phyloP scores from a whole-genome alignment of 192 early-diverging fungal genomes.

The Jimgerdemannia lactiflua region DNA sequence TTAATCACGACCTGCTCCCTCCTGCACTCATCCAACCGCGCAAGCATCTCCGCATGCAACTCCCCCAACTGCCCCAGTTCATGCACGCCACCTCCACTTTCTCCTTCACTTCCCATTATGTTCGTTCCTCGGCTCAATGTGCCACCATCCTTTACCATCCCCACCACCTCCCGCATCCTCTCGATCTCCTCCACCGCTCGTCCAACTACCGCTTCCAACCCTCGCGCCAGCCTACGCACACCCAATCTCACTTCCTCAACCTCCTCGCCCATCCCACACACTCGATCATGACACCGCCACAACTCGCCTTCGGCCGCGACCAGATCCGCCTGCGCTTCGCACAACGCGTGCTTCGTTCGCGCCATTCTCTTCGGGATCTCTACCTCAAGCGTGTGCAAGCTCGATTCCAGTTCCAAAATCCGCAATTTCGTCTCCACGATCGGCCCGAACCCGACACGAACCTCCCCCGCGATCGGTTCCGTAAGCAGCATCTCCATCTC shows the following conservation, averaged over 20 bases:
- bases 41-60: slow-evolving; percentile 36
- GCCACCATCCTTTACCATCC: slow-evolving; percentile 36
- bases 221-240: slow-evolving; percentile 37
- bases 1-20: slow-evolving; percentile 43
- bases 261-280: slow-evolving; percentile 40
- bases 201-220: slow-evolving; percentile 43
- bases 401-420: slow-evolving; percentile 37
- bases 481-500: slow-evolving; percentile 3
- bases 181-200: slow-evolving; percentile 46
- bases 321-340: slow-evolving; percentile 36
- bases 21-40: slow-evolving; percentile 42
- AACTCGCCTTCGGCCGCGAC: slow-evolving; percentile 38
- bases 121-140: slow-evolving; percentile 10
- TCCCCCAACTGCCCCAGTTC: slow-evolving; percentile 44
- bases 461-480: neutral
- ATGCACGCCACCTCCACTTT: slow-evolving; percentile 24
- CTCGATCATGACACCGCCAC: slow-evolving; percentile 33
- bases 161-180: slow-evolving; percentile 52
- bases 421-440: slow-evolving; percentile 34
- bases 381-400: slow-evolving; percentile 38
- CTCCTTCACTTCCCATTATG: slow-evolving; percentile 10
- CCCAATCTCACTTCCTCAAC: slow-evolving; percentile 41
- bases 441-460: no score
- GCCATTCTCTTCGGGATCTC: slow-evolving; percentile 27
- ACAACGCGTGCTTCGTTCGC: slow-evolving; percentile 27